These are phyloP conservation scores for Candida mesenterica DNA, from an alignment of 1,139 yeast species.

Conservation along the genomic window DNA sequence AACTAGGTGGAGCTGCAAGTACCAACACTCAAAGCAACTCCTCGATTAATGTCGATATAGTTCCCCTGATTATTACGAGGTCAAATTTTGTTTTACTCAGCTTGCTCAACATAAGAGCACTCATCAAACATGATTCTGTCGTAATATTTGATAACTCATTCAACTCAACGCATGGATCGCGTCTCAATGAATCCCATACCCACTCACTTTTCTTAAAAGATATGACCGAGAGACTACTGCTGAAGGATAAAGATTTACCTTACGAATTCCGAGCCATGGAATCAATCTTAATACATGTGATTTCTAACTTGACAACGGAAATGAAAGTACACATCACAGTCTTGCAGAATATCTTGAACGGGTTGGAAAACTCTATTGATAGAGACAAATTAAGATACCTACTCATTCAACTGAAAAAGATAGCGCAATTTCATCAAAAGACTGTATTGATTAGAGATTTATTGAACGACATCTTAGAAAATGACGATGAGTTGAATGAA, in stretches of 20 bases:
- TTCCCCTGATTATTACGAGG: constrained; percentile 42
- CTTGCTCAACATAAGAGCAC: constrained; percentile 41
- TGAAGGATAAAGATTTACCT: constrained; percentile 30
- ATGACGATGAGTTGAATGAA: constrained; percentile 42
- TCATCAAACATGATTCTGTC: constrained; percentile 40
- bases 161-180: constrained; percentile 21
- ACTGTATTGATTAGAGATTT: constrained; percentile 40
- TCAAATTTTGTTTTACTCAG: constrained; percentile 38
- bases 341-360: constrained; percentile 33
- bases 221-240: constrained; percentile 26
- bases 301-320: constrained; percentile 39
- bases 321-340: constrained; percentile 45
- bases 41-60: constrained; percentile 36
- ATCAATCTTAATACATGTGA: constrained; percentile 40
- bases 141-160: constrained; percentile 36
- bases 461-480: constrained; percentile 38
- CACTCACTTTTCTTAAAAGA: constrained; percentile 36
- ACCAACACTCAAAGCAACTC: constrained; percentile 9
- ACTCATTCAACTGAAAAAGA: constrained; percentile 43
- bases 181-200: constrained; percentile 36
- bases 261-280: constrained; percentile 48
- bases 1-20: not conserved
- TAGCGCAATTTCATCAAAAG: constrained; percentile 45
- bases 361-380: constrained; percentile 43
- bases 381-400: constrained; percentile 39